Conservation (phyloP, 768 basidiomycete species). For the Lactifluus hygrophoroides region DNA sequence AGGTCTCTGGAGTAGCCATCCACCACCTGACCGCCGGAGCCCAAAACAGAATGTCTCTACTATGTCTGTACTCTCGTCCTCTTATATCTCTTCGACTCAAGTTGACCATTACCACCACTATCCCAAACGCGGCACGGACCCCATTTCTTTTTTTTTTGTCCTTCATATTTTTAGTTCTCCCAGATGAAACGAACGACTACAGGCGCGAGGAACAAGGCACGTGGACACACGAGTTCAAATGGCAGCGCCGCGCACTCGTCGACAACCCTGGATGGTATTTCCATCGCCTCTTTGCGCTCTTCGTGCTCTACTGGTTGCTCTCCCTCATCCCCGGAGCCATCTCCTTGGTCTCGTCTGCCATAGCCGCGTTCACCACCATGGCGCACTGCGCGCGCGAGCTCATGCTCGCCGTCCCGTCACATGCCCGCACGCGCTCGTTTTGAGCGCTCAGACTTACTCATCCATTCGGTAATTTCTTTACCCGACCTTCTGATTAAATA, state of each 20-base stretch:
- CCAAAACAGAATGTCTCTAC: background rate
- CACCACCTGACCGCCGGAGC: slow-evolving; percentile 10
- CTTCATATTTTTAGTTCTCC: background rate
- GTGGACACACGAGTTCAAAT: slow-evolving; percentile 9
- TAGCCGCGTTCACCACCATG: background rate
- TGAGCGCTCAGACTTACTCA: background rate
- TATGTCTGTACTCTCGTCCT: background rate
- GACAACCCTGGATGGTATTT: slow-evolving; percentile 11
- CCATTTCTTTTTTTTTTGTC: background rate
- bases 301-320: slow-evolving; percentile 8
- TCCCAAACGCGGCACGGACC: no score
- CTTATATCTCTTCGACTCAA: no score
- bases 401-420: background rate
- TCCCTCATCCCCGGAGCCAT: slow-evolving; percentile 8
- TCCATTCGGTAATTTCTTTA: background rate
- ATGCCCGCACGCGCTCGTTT: background rate
- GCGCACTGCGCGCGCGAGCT: background rate
- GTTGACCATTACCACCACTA: background rate
- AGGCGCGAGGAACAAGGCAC: slow-evolving; percentile 10
- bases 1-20: slow-evolving; percentile 8
- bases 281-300: slow-evolving; percentile 11
- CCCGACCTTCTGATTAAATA: background rate
- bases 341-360: background rate
- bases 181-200: slow-evolving; percentile 1
- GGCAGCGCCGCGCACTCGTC: slow-evolving; percentile 7